A percentile compares a stretch with the other conserved stretches of the same genome.
These are phyloP conservation scores for Arachis stenosperma DNA, from an alignment of 306 rosid genomes.

Conservation along the genomic window DNA sequence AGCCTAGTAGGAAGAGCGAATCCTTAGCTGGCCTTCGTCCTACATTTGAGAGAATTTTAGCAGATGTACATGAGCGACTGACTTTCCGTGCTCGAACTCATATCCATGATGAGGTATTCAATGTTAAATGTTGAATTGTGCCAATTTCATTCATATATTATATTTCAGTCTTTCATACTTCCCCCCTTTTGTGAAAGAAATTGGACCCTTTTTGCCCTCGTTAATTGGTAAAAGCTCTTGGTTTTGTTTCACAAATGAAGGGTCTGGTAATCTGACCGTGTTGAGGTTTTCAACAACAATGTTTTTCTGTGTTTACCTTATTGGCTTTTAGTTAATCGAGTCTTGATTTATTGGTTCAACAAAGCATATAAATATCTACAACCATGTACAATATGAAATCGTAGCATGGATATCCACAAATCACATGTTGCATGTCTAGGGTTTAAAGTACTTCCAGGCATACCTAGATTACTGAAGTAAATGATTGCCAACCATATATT, in stretches of 20 bases:
- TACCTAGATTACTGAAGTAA: constrained; percentile 15
- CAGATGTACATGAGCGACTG: constrained; percentile 93
- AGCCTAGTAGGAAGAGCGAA: constrained; percentile 72
- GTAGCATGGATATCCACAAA: background rate
- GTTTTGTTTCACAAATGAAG: background rate
- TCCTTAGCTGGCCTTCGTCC: constrained; percentile 86
- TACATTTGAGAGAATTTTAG: constrained; percentile 91
- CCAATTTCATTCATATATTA: background rate
- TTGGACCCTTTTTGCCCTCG: constrained; percentile 10
- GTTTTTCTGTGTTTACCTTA: background rate
- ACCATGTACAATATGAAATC: constrained; percentile 15
- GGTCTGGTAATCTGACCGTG: background rate
- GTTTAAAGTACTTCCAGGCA: constrained; percentile 22
- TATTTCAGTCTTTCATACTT: background rate
- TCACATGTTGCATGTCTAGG: constrained; percentile 20
- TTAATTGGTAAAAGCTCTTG: background rate
- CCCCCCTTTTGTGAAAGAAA: background rate
- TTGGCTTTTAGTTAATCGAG: constrained; percentile 1
- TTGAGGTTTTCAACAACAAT: background rate
- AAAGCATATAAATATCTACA: constrained; percentile 23
- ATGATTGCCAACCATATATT: constrained; percentile 8
- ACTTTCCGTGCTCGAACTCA: constrained; percentile 98
- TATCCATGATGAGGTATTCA: constrained; percentile 83
- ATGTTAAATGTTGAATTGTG: background rate
- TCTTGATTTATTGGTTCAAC: constrained; percentile 15